phyloP scores from a whole-genome alignment of 331 rosid genomes.

The Malus hybrid region DNA sequence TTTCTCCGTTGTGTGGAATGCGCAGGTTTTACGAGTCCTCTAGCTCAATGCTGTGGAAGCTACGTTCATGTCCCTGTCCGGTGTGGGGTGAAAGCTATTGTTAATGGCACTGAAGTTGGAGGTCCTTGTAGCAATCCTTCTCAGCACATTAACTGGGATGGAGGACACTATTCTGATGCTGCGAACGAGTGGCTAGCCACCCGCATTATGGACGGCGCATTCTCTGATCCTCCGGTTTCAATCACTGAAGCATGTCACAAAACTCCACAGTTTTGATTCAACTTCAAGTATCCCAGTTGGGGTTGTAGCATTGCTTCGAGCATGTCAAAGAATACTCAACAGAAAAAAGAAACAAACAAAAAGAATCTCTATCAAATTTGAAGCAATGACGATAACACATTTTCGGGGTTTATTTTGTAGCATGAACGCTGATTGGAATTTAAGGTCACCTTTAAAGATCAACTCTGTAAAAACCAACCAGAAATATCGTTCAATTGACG shows the following conservation, averaged over 20 bases:
- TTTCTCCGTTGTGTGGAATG: background rate
- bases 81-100: slow-evolving; percentile 2
- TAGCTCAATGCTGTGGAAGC: slow-evolving; percentile 11
- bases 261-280: background rate
- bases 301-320: background rate
- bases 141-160: slow-evolving; percentile 14
- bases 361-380: too few relatives aligned
- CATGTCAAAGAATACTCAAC: background rate
- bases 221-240: slow-evolving; percentile 10
- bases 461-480: background rate
- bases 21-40: slow-evolving; percentile 7
- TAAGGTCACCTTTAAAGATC: too few relatives aligned
- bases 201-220: slow-evolving; percentile 1
- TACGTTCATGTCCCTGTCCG: background rate
- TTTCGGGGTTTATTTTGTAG: too few relatives aligned
- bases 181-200: slow-evolving; percentile 16
- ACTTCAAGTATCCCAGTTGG: background rate
- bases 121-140: slow-evolving; percentile 10
- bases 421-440: too few relatives aligned
- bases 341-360: background rate
- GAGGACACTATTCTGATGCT: slow-evolving; percentile 15
- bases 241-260: slow-evolving; percentile 10
- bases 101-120: slow-evolving; percentile 13
- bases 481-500: too few relatives aligned
- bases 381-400: too few relatives aligned